phyloP scores from a whole-genome alignment of 2,329 filamentous ascomycete species.

The Pseudophaeomoniella oleicola region DNA sequence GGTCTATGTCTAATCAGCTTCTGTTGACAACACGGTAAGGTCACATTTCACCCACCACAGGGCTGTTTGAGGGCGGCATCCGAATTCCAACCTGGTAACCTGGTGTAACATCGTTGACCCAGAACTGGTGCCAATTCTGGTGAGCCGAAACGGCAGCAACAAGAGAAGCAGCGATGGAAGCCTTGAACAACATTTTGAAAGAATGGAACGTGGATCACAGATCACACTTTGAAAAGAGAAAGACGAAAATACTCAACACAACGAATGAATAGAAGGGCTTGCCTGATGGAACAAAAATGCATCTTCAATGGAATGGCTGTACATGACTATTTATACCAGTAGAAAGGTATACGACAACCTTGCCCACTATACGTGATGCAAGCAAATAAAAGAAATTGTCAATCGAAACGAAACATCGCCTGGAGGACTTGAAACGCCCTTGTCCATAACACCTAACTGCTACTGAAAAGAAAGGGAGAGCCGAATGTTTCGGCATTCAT shows the following conservation, averaged over 20 bases:
- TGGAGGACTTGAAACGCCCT: too few relatives aligned
- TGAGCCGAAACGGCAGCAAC: constrained; percentile 18
- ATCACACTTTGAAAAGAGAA: not conserved
- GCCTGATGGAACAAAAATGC: too few relatives aligned
- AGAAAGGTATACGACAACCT: too few relatives aligned
- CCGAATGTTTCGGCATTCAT: too few relatives aligned
- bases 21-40: not conserved
- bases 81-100: constrained; percentile 16
- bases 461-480: too few relatives aligned
- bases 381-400: not conserved
- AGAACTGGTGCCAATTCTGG: constrained; percentile 28
- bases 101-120: constrained; percentile 23
- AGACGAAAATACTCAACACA: not conserved
- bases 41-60: constrained; percentile 2
- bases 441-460: too few relatives aligned
- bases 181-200: not conserved
- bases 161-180: constrained; percentile 12
- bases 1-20: not conserved
- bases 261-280: not conserved
- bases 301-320: too few relatives aligned
- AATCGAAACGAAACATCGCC: not conserved
- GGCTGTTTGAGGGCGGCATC: constrained; percentile 7
- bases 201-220: not conserved
- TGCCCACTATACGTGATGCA: too few relatives aligned
- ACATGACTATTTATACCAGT: too few relatives aligned